A percentile compares a stretch with the other conserved stretches of the same genome.
phyloP scores from a whole-genome alignment of 2,329 filamentous ascomycete genomes.

The Coccinonectria pachysandricola region DNA sequence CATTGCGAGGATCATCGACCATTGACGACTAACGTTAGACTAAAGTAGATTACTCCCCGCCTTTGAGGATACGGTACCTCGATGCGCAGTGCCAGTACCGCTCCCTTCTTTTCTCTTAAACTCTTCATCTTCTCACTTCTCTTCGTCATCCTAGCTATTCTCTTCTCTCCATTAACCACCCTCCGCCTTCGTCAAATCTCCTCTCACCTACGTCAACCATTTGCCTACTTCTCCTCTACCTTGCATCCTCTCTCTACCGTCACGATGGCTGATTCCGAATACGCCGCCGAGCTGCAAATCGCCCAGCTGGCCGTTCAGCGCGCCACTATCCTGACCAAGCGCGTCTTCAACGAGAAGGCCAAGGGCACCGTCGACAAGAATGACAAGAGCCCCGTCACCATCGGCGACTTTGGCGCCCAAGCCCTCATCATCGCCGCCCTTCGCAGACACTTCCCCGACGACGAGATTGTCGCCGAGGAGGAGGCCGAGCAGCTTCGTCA shows the following conservation, averaged over 20 bases:
- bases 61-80: too few species aligned
- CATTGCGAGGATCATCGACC: too few species aligned
- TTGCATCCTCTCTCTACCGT: constrained; percentile 10
- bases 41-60: too few species aligned
- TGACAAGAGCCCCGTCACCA: constrained; percentile 93
- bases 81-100: constrained; percentile 8
- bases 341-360: constrained; percentile 64
- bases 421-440: constrained; percentile 90
- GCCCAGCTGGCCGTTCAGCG: constrained; percentile 85
- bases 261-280: constrained; percentile 33
- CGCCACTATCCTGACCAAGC: constrained; percentile 45
- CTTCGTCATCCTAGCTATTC: constrained; percentile 19
- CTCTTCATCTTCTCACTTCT: constrained; percentile 11
- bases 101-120: constrained; percentile 2
- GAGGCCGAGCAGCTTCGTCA: constrained; percentile 72
- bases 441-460: constrained; percentile 76
- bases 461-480: constrained; percentile 91
- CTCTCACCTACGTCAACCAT: constrained; percentile 5
- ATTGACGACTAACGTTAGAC: too few species aligned
- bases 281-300: constrained; percentile 69
- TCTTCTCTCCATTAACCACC: constrained; percentile 16
- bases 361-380: constrained; percentile 87
- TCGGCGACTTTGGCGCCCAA: constrained; percentile 96
- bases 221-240: constrained; percentile 18
- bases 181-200: constrained; percentile 17